Evolutionary conservation across 345 rosid genomes (phyloP).

Genomic region (Lenwebbia sp.): DNA sequence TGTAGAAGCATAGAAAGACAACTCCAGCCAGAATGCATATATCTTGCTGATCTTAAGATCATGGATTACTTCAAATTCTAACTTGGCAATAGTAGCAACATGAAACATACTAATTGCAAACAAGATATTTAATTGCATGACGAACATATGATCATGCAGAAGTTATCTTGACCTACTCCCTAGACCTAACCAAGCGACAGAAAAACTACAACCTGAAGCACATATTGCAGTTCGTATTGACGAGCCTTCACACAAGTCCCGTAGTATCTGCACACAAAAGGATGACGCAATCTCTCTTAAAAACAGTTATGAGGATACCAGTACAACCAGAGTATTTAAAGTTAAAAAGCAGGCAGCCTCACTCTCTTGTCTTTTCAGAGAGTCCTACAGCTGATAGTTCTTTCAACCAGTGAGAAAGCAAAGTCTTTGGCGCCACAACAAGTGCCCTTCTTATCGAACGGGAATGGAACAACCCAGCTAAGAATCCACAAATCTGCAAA

Average conservation of each 20-base stretch:
- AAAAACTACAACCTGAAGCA: constrained; percentile 58
- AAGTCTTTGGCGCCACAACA: constrained; percentile 88
- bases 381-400: constrained; percentile 84
- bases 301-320: background rate
- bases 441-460: constrained; percentile 68
- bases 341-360: constrained; percentile 11
- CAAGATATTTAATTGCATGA: background rate
- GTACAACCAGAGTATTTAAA: background rate
- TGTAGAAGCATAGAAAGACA: background rate
- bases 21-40: background rate
- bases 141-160: background rate
- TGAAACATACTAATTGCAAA: background rate
- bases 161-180: background rate
- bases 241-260: constrained; percentile 69
- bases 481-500: constrained; percentile 79
- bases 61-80: background rate
- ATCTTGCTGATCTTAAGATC: background rate
- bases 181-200: background rate
- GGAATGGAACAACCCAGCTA: constrained; percentile 85
- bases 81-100: background rate
- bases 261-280: constrained; percentile 45
- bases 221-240: constrained; percentile 75
- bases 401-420: constrained; percentile 95
- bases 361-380: constrained; percentile 81
- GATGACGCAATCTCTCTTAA: background rate